These are phyloP conservation scores for Trametes pubescens DNA, from an alignment of 1,284 basidiomycete species.

Conservation along the genomic window DNA sequence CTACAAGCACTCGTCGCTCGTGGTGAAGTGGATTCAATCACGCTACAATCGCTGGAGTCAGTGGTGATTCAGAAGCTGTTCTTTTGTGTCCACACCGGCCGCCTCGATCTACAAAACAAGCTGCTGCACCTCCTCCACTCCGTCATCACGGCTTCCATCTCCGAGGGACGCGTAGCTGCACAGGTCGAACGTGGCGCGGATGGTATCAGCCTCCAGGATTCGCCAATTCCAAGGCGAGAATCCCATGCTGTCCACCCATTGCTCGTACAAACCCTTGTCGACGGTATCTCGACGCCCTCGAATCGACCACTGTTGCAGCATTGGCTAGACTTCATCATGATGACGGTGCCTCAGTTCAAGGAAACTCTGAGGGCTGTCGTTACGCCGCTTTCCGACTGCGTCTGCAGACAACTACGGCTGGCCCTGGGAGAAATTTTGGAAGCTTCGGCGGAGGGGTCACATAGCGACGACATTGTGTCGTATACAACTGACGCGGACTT, in stretches of 20 bases:
- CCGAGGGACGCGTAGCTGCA: conserved; percentile 23
- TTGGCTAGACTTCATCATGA: conserved; percentile 96
- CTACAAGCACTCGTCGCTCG: conserved; percentile 84
- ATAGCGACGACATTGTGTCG: conserved; percentile 51
- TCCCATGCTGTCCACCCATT: conserved; percentile 68
- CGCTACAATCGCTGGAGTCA: conserved; percentile 73
- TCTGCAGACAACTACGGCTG: conserved; percentile 78
- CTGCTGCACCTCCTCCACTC: conserved; percentile 92
- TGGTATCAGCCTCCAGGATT: conserved; percentile 29
- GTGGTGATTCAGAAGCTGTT: conserved; percentile 81
- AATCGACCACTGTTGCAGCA: conserved; percentile 90
- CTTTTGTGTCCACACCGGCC: conserved; percentile 70
- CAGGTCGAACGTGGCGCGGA: conserved; percentile 37
- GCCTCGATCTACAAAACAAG: conserved; percentile 90
- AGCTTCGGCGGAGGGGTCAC: conserved; percentile 47
- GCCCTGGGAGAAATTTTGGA: conserved; percentile 65
- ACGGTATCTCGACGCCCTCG: conserved; percentile 74
- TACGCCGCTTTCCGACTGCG: conserved; percentile 82
- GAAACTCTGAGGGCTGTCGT: conserved; percentile 72
- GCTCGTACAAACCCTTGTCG: conserved; percentile 80
- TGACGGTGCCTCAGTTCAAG: conserved; percentile 87
- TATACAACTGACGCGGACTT: conserved; percentile 84
- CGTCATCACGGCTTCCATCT: conserved; percentile 67
- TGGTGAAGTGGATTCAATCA: conserved; percentile 72
- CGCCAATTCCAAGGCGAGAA: conserved; percentile 34